phyloP scores from a whole-genome alignment of 2,329 filamentous ascomycete genomes.

The Calonectria hongkongensis region DNA sequence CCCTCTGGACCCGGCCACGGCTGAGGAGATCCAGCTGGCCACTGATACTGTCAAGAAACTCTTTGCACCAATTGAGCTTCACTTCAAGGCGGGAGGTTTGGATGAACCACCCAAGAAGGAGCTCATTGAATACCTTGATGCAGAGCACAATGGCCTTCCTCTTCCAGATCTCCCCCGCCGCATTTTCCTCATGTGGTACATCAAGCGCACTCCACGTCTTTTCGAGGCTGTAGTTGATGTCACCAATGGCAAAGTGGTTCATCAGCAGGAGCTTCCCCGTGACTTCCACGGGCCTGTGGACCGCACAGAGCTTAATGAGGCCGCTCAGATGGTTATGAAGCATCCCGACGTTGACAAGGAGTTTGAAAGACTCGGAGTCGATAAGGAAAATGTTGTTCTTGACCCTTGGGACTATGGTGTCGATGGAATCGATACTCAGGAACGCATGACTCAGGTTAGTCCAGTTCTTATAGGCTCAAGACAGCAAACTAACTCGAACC shows the following conservation, averaged over 20 bases:
- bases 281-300: conserved; percentile 43
- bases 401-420: conserved; percentile 44
- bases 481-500: background rate
- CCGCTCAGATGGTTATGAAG: conserved; percentile 30
- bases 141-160: conserved; percentile 34
- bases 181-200: conserved; percentile 42
- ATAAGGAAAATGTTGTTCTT: conserved; percentile 35
- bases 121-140: conserved; percentile 31
- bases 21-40: conserved; percentile 37
- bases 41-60: conserved; percentile 37
- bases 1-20: conserved; percentile 41
- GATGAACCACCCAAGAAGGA: conserved; percentile 40
- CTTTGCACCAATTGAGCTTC: conserved; percentile 34
- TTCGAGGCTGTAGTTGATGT: conserved; percentile 43
- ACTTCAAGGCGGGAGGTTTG: conserved; percentile 42
- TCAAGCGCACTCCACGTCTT: conserved; percentile 37
- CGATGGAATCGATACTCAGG: conserved; percentile 37
- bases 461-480: too few relatives aligned
- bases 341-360: conserved; percentile 36
- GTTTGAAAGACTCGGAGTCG: conserved; percentile 29
- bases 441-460: conserved; percentile 37
- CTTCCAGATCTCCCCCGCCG: conserved; percentile 32
- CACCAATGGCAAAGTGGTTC: conserved; percentile 29
- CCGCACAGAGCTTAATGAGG: conserved; percentile 36
- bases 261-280: conserved; percentile 40